Conservation (phyloP, 768 basidiomycete genomes). For the Chalciporus piperatus region DNA sequence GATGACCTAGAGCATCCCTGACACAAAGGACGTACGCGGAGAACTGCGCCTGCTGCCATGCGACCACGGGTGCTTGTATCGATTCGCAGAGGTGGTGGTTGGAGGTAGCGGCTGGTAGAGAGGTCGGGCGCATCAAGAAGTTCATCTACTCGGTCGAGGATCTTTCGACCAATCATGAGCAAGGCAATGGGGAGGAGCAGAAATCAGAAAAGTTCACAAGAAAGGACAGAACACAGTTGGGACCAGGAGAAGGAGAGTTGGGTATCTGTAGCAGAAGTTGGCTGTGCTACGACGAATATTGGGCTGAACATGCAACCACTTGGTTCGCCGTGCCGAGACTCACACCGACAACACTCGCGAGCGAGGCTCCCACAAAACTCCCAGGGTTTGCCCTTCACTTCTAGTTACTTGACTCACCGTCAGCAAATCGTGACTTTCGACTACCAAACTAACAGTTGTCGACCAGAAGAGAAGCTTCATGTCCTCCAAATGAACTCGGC, state of each 20-base stretch:
- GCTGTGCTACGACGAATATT: conserved; percentile 2
- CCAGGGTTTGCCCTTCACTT: not conserved
- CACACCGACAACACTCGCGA: too few relatives aligned
- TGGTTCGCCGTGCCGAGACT: too few relatives aligned
- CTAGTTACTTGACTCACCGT: not conserved
- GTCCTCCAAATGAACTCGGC: conserved; percentile 3
- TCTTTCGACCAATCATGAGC: conserved; percentile 28
- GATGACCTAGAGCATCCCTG: not conserved
- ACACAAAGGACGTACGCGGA: conserved; percentile 11
- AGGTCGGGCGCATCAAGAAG: conserved; percentile 10
- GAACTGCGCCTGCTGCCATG: conserved; percentile 1
- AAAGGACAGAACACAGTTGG: conserved; percentile 21
- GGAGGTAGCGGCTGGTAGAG: conserved; percentile 3
- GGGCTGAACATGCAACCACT: not conserved
- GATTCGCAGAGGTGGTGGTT: conserved; percentile 13
- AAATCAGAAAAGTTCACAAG: conserved; percentile 6
- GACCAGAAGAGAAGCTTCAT: not conserved
- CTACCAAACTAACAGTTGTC: not conserved
- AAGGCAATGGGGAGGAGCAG: conserved; percentile 8
- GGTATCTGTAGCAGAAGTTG: not conserved
- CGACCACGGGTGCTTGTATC: conserved; percentile 9
- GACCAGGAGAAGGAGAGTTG: conserved; percentile 4
- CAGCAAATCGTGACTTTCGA: not conserved
- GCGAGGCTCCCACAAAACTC: not conserved
- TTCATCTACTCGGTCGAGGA: conserved; percentile 26